Base-by-base conservation (phyloP, 768 basidiomycete species). In the Russula vinacea region DNA sequence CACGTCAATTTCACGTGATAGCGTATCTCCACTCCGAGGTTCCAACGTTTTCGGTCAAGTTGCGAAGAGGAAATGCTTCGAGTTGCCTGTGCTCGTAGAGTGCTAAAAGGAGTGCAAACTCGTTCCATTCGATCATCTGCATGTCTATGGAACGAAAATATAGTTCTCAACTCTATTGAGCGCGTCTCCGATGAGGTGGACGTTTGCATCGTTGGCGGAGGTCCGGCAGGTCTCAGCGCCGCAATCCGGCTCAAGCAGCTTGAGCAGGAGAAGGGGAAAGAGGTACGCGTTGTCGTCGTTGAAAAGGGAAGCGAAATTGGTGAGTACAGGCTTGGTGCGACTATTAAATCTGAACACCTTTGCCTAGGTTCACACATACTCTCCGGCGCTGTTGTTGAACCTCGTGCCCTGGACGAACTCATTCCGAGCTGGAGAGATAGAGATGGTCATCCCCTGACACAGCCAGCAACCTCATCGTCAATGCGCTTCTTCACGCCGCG, bases 301-400 rank as follows among this genome's bases (percentile, higher is more conserved):
- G 97, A 98, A 77, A 99, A 99, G 75, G 96, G 95, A 13, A 79
- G 81, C 17, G 96, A 98, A 83, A 84, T 93, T 45, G 96, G 94
- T 91, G 60, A 72, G 89, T 83, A 45, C 5, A 50, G 26, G 17
- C n/a, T 40, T 24, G 42, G 26, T 45, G 26, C 52, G 29, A 26
- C 51, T 9, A 45, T 39, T 17, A 24, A 32, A 17, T 45, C 49
- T 58, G 39, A 55, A 55, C 42, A 2, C 37, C 26, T 37, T 51
- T 17, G 11, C 13, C 24, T 39, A 95, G 93, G 96, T 54, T 85
- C 94, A 0, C 96, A 99, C 74, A 93, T 96, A 65, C 84, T 99
- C 35, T 97, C 94, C 11, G 97, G 96, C 13, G 94, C 95, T 0
- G 95, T 98, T 60, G 83, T 99, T 58, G 96, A 99, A 74, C 91